Evolutionary conservation across 75 land plant species (phyloP).

Genomic region (Larix kaempferi): DNA sequence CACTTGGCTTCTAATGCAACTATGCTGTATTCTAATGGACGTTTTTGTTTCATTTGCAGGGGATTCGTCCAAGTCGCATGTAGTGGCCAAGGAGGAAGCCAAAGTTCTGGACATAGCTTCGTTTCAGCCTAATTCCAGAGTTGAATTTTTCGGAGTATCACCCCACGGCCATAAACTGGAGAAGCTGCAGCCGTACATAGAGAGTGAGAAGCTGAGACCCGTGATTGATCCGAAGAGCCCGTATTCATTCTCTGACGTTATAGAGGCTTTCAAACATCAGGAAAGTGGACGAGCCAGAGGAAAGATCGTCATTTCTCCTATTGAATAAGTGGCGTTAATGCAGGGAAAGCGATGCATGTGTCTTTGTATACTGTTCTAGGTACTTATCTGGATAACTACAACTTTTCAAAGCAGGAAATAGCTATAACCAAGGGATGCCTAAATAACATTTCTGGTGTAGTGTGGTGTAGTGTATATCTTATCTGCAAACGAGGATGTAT

Average conservation of each 20-base stretch:
- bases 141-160: conserved; percentile 16
- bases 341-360: too few species aligned
- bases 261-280: conserved; percentile 40
- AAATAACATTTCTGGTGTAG: too few species aligned
- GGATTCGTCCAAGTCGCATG: conserved; percentile 30
- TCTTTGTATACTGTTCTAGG: too few species aligned
- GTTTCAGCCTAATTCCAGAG: conserved; percentile 30
- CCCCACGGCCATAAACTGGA: conserved; percentile 27
- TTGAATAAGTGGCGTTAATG: not conserved
- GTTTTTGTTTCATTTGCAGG: conserved; percentile 19
- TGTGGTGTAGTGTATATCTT: too few species aligned
- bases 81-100: conserved; percentile 45
- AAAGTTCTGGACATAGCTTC: conserved; percentile 31
- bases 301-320: conserved; percentile 46
- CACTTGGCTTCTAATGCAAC: too few species aligned
- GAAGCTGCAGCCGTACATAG: conserved; percentile 30
- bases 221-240: conserved; percentile 51
- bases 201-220: conserved; percentile 39
- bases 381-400: too few species aligned
- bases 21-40: not conserved
- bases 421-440: too few species aligned
- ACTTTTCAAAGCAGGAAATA: too few species aligned
- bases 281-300: conserved; percentile 48
- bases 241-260: conserved; percentile 26
- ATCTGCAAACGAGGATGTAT: too few species aligned